phyloP scores from a whole-genome alignment of 106 monocot genomes.

The Narthecium ossifragum region DNA sequence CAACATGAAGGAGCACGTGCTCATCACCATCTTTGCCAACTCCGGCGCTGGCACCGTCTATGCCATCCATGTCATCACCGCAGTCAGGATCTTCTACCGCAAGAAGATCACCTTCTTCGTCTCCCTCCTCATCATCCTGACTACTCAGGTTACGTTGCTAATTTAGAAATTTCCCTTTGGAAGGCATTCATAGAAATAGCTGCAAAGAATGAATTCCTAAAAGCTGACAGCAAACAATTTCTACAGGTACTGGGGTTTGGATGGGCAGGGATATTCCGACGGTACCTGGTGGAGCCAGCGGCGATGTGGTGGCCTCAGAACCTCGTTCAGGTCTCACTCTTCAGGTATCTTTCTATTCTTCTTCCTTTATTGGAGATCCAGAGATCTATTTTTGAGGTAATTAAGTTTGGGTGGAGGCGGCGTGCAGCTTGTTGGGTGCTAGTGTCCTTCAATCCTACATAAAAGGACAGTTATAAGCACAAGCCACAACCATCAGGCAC shows the following conservation, averaged over 20 bases:
- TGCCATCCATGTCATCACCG: conserved; percentile 48
- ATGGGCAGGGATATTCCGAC: conserved; percentile 89
- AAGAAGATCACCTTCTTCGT: conserved; percentile 54
- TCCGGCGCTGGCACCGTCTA: conserved; percentile 59
- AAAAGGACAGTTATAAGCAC: too few relatives aligned
- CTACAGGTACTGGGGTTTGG: conserved; percentile 77
- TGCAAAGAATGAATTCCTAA: background rate
- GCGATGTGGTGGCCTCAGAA: conserved; percentile 97
- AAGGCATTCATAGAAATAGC: background rate
- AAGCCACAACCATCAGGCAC: too few relatives aligned
- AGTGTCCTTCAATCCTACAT: too few relatives aligned
- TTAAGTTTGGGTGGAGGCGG: too few relatives aligned
- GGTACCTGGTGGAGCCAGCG: conserved; percentile 78
- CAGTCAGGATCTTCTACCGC: conserved; percentile 56
- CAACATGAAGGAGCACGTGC: conserved; percentile 71
- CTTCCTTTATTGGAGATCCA: too few relatives aligned
- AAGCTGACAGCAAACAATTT: background rate
- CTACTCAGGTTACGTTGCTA: conserved; percentile 26
- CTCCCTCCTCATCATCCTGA: conserved; percentile 31
- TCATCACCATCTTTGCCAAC: conserved; percentile 79
- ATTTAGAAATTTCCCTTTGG: background rate
- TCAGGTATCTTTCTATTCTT: too few relatives aligned
- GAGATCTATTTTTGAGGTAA: too few relatives aligned
- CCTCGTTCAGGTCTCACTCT: conserved; percentile 92
- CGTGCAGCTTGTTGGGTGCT: too few relatives aligned